phyloP scores from a whole-genome alignment of 805 yeast species.

The Vanderwaltozyma tropicalis region DNA sequence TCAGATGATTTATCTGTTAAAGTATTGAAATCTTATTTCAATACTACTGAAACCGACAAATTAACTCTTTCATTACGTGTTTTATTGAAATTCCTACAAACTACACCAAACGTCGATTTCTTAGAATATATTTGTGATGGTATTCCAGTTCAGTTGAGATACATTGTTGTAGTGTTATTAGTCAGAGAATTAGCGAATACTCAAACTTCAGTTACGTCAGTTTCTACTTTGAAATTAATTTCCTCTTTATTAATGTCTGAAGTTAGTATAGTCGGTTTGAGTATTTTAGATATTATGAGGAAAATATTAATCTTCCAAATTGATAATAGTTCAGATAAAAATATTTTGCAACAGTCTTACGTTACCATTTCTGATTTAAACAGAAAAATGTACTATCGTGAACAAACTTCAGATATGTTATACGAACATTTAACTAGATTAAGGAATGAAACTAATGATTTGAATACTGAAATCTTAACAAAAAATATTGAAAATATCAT shows the following conservation, averaged over 20 bases:
- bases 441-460: slow-evolving; percentile 16
- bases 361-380: slow-evolving; percentile 60
- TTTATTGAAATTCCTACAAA: slow-evolving; percentile 37
- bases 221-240: slow-evolving; percentile 34
- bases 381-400: slow-evolving; percentile 72
- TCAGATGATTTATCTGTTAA: slow-evolving; percentile 26
- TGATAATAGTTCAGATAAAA: slow-evolving; percentile 13
- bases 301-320: slow-evolving; percentile 43
- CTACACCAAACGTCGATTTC: slow-evolving; percentile 31
- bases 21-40: slow-evolving; percentile 51
- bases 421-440: slow-evolving; percentile 47
- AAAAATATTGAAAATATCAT: slow-evolving; percentile 17
- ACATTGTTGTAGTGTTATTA: slow-evolving; percentile 45
- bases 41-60: slow-evolving; percentile 52
- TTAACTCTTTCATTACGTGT: slow-evolving; percentile 46
- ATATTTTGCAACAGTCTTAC: slow-evolving; percentile 37
- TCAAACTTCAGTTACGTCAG: slow-evolving; percentile 7
- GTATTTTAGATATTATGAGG: slow-evolving; percentile 69
- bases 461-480: slow-evolving; percentile 7
- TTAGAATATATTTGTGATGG: slow-evolving; percentile 60
- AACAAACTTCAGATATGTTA: slow-evolving; percentile 76
- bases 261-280: slow-evolving; percentile 77
- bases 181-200: slow-evolving; percentile 25
- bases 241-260: slow-evolving; percentile 60
- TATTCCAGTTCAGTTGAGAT: slow-evolving; percentile 73